Base-by-base conservation (phyloP, 1,139 yeast genomes). In the Scheffersomyces illinoinensis region DNA sequence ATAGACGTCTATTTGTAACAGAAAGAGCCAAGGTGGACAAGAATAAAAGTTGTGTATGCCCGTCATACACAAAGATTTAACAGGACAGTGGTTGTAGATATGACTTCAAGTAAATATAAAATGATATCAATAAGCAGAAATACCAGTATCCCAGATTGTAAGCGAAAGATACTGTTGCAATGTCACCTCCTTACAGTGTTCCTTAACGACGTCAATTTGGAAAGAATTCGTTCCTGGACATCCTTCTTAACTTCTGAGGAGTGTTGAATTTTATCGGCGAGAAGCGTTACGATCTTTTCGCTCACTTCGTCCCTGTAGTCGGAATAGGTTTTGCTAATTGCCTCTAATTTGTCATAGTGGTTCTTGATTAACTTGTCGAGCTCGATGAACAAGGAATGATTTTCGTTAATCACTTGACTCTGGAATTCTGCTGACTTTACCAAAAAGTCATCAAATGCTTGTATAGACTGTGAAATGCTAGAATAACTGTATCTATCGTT, bases 131-230 rank as follows among this genome's bases (percentile, higher is more conserved):
- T 8, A 24, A 6, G 7, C 6, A 4, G 33, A 2, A 24, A 24
- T 4, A 24, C 7, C 7, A 8, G 33, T 24, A 24, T 24, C 6
- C 33, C 33, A 24, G 33, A 4, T 33, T 33, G 2, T 7, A 33
- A 33, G 43, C 10, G 17, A 2, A 12, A 14, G 8, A 33, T 33
- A 33, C 17, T 12, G 12, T 33, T 3, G 17, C 43, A 17, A 14
- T 33, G 43, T 53, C 60, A 33, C 49, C 47, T 50, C 17, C 55
- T 48, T 2, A 62, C n/a, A 17, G 64, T 57, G 17, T 62, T 63
- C 18, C 50, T 53, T 39, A 67, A 48, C 10, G 51, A 14, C 4
- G 51, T 57, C 48, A 69, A 59, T 33, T 48, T 48, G n/a, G 21
- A 21, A 24, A 48, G 21, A n/a, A 48, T 48, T 5, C 24, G 21